Conservation (phyloP, 2,329 filamentous ascomycete genomes). For the Akanthomyces muscarius region DNA sequence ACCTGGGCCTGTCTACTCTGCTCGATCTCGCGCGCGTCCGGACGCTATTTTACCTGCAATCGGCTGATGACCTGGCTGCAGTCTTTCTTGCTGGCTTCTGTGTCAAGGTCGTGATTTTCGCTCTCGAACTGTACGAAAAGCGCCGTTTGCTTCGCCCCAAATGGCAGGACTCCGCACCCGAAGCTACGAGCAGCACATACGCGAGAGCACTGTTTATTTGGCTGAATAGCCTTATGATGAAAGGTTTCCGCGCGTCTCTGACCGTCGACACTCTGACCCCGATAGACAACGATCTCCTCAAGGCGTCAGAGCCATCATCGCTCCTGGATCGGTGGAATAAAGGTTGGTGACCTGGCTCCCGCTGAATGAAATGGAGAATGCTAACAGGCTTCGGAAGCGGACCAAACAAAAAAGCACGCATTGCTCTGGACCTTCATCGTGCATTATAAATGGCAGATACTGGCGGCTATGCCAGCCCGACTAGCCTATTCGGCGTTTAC, state of each 20-base stretch:
- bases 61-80: slow-evolving; percentile 21
- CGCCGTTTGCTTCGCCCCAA: slow-evolving; percentile 22
- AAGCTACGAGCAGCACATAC: slow-evolving; percentile 30
- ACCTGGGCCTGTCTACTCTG: slow-evolving; percentile 29
- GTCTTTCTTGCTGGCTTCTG: slow-evolving; percentile 26
- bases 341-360: background rate
- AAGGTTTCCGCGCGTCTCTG: slow-evolving; percentile 25
- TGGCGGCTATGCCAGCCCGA: slow-evolving; percentile 33
- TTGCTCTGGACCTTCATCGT: slow-evolving; percentile 24
- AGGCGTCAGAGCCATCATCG: slow-evolving; percentile 17
- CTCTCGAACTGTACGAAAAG: slow-evolving; percentile 29
- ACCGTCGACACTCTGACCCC: slow-evolving; percentile 20
- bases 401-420: slow-evolving; percentile 23
- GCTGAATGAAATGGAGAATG: background rate
- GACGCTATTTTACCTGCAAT: slow-evolving; percentile 30
- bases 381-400: slow-evolving; percentile 16
- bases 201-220: slow-evolving; percentile 31
- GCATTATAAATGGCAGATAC: slow-evolving; percentile 27
- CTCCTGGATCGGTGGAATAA: slow-evolving; percentile 19
- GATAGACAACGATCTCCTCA: slow-evolving; percentile 20
- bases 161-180: slow-evolving; percentile 25
- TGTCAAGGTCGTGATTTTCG: slow-evolving; percentile 28
- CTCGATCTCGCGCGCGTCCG: slow-evolving; percentile 31
- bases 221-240: slow-evolving; percentile 28
- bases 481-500: slow-evolving; percentile 35